These are phyloP conservation scores for Leccinum rimulosum DNA, from an alignment of 768 basidiomycete genomes.

Conservation along the genomic window DNA sequence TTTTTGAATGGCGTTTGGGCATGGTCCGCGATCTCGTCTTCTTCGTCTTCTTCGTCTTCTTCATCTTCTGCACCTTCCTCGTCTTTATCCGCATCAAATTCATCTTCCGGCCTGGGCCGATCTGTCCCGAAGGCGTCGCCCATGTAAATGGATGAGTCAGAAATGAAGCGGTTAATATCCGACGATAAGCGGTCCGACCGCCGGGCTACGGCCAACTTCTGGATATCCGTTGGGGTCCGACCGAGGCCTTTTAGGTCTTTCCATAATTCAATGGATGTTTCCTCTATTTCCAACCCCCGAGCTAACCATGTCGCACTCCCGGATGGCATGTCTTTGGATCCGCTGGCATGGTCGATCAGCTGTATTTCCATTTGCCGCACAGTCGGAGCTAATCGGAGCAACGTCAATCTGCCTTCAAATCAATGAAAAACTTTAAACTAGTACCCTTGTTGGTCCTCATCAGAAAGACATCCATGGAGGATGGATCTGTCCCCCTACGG, in stretches of 20 bases:
- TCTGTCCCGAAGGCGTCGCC: neutral
- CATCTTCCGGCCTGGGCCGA: neutral
- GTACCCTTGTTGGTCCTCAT: neutral
- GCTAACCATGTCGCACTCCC: neutral
- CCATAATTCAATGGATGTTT: neutral
- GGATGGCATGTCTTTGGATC: neutral
- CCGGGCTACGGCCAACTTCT: neutral
- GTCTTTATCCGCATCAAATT: neutral
- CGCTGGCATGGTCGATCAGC: neutral
- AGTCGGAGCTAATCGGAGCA: neutral
- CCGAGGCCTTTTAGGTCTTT: neutral
- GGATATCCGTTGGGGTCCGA: neutral
- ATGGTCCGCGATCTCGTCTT: neutral
- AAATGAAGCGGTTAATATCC: neutral
- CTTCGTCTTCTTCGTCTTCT: neutral
- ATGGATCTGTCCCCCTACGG: neutral
- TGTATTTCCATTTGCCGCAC: neutral
- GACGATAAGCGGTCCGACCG: neutral
- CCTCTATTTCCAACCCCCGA: neutral
- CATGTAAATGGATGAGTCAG: neutral
- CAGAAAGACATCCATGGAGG: neutral
- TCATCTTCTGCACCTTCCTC: neutral
- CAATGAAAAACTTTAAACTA: neutral
- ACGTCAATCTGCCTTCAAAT: no score
- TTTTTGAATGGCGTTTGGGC: neutral